Percentiles rank a stretch among this genome's conserved stretches.
Conservation (phyloP, 371 early-diverging fungal species). For the Mucor racemosus region DNA sequence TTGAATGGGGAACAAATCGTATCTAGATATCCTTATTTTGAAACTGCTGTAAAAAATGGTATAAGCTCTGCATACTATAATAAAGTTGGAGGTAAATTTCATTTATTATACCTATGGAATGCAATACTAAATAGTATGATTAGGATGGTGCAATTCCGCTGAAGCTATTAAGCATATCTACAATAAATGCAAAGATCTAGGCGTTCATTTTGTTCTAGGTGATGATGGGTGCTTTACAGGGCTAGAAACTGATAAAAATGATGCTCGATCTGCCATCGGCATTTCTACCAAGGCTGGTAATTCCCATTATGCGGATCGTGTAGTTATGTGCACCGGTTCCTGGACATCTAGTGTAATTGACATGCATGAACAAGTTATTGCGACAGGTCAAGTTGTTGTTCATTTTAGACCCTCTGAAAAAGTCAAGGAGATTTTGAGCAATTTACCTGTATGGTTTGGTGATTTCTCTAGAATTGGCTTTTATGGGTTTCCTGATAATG, state of each 20-base stretch:
- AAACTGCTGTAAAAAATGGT: slow-evolving; percentile 36
- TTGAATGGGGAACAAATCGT: slow-evolving; percentile 27
- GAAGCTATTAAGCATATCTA: slow-evolving; percentile 41
- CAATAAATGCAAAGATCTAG: slow-evolving; percentile 36
- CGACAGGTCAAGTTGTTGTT: slow-evolving; percentile 59
- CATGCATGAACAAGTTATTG: slow-evolving; percentile 36
- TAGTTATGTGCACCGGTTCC: slow-evolving; percentile 57
- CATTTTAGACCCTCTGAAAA: slow-evolving; percentile 41
- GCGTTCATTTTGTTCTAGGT: slow-evolving; percentile 48
- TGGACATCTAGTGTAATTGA: slow-evolving; percentile 61
- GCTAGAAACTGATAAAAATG: slow-evolving; percentile 11
- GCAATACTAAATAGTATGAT: background rate
- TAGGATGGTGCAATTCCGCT: slow-evolving; percentile 49
- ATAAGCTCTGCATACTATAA: slow-evolving; percentile 39
- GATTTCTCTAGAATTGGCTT: slow-evolving; percentile 54
- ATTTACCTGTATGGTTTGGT: slow-evolving; percentile 54
- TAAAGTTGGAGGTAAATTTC: slow-evolving; percentile 36
- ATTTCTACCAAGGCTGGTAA: slow-evolving; percentile 48
- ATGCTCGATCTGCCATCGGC: slow-evolving; percentile 33
- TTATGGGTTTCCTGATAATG: slow-evolving; percentile 60
- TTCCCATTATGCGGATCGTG: slow-evolving; percentile 39
- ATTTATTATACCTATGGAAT: background rate
- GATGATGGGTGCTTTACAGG: slow-evolving; percentile 36
- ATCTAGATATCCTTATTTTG: slow-evolving; percentile 38
- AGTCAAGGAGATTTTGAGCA: slow-evolving; percentile 2